Conservation (phyloP, 2,329 filamentous ascomycete genomes). For the Fusarium chlamydosporum region DNA sequence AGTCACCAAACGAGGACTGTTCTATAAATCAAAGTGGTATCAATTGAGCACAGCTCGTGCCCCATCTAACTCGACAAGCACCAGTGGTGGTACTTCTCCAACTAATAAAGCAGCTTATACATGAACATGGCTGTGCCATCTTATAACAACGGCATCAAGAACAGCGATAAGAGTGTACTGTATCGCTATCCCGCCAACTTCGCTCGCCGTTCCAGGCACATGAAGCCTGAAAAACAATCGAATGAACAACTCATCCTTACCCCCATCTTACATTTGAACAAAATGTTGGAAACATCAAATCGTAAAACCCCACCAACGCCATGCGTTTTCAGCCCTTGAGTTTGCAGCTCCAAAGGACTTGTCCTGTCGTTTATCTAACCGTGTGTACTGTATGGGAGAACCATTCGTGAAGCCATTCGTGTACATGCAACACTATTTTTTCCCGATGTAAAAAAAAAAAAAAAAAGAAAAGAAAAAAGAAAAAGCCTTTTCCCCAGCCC, state of each 20-base stretch:
- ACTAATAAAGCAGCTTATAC: constrained; percentile 18
- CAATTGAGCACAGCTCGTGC: constrained; percentile 44
- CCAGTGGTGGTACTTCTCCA: constrained; percentile 9
- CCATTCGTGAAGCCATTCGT: constrained; percentile 47
- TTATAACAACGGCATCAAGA: constrained; percentile 11
- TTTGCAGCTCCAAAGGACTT: constrained; percentile 28
- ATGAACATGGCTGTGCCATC: constrained; percentile 24
- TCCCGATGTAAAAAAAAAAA: constrained; percentile 7
- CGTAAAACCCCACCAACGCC: constrained; percentile 43
- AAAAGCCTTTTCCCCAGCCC: constrained; percentile 25
- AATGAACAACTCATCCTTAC: neutral
- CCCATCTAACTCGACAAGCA: constrained; percentile 31
- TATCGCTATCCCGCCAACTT: constrained; percentile 6
- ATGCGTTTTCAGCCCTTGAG: constrained; percentile 42
- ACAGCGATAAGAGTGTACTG: constrained; percentile 26
- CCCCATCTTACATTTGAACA: constrained; percentile 30
- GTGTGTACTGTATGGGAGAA: constrained; percentile 26
- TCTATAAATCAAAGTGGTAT: constrained; percentile 46
- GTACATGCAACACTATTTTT: constrained; percentile 44
- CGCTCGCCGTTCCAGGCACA: constrained; percentile 6
- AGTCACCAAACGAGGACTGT: neutral
- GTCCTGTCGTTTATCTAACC: constrained; percentile 50
- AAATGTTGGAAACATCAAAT: constrained; percentile 39
- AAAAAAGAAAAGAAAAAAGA: no score
- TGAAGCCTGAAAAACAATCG: constrained; percentile 13